phyloP scores from a whole-genome alignment of 306 rosid species.

The Notholithocarpus densiflorus region DNA sequence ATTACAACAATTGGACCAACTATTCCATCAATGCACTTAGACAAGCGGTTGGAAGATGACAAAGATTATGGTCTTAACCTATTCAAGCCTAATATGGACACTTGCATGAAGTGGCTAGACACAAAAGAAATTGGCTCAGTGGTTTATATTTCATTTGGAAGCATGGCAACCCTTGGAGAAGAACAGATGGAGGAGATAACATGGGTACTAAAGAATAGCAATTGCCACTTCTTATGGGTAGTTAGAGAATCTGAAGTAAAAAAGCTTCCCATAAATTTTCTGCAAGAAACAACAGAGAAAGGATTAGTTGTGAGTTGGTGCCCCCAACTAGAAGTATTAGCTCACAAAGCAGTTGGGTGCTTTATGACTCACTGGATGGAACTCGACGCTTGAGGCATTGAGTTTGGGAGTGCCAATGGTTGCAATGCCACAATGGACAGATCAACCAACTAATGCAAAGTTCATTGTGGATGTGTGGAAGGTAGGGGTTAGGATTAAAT shows the following conservation, averaged over 20 bases:
- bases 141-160: conserved; percentile 14
- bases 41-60: conserved; percentile 18
- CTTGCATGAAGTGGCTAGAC: conserved; percentile 11
- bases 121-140: conserved; percentile 13
- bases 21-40: not conserved
- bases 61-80: conserved; percentile 14
- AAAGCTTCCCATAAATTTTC: conserved; percentile 15
- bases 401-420: too few relatives aligned
- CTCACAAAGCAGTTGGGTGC: too few relatives aligned
- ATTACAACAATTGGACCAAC: too few relatives aligned
- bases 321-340: not conserved
- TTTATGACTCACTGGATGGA: too few relatives aligned
- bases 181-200: conserved; percentile 19
- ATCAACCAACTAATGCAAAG: too few relatives aligned
- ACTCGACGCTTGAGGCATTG: too few relatives aligned
- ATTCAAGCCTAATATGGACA: conserved; percentile 1
- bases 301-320: conserved; percentile 20
- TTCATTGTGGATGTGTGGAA: too few relatives aligned
- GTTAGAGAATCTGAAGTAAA: conserved; percentile 10
- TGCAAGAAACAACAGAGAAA: not conserved
- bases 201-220: not conserved
- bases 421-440: too few relatives aligned
- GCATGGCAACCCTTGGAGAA: conserved; percentile 5
- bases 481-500: too few relatives aligned
- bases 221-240: conserved; percentile 12